Evolutionary conservation across 192 early-diverging fungal genomes (phyloP).

Genomic region (Umbelopsis ramanniana): DNA sequence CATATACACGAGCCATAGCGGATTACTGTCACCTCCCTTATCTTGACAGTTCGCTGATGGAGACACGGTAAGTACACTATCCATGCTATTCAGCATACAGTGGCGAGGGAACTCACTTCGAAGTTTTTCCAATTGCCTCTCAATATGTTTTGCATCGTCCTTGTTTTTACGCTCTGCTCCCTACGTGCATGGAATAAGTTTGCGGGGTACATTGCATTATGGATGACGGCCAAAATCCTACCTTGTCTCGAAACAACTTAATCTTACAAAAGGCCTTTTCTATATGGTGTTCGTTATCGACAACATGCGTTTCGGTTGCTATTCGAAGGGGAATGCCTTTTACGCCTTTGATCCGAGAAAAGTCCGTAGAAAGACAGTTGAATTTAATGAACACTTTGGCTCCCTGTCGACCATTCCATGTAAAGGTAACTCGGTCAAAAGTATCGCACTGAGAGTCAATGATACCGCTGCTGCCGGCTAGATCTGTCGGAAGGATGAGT

Average conservation of each 20-base stretch:
- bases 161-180: constrained; percentile 83
- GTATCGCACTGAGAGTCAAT: constrained; percentile 55
- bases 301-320: constrained; percentile 44
- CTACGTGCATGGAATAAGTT: constrained; percentile 24
- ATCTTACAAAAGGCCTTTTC: constrained; percentile 69
- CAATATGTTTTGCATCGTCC: constrained; percentile 78
- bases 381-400: constrained; percentile 71
- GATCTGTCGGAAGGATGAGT: not conserved
- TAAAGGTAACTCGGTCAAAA: constrained; percentile 73
- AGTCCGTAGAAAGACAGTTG: constrained; percentile 80
- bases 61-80: not conserved
- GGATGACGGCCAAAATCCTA: no score
- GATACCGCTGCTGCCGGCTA: constrained; percentile 43
- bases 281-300: constrained; percentile 33
- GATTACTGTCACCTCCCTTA: constrained; percentile 52
- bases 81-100: not conserved
- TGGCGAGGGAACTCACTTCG: constrained; percentile 37
- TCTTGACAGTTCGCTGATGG: not conserved
- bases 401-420: constrained; percentile 69
- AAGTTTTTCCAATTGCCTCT: constrained; percentile 68
- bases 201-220: no score
- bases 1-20: constrained; percentile 41
- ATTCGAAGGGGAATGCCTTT: constrained; percentile 75
- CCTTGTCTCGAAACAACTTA: constrained; percentile 79
- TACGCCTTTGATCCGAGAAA: constrained; percentile 79